Evolutionary conservation across 2,329 filamentous ascomycete genomes (phyloP).

Genomic region (Aspergillus luchuensis): DNA sequence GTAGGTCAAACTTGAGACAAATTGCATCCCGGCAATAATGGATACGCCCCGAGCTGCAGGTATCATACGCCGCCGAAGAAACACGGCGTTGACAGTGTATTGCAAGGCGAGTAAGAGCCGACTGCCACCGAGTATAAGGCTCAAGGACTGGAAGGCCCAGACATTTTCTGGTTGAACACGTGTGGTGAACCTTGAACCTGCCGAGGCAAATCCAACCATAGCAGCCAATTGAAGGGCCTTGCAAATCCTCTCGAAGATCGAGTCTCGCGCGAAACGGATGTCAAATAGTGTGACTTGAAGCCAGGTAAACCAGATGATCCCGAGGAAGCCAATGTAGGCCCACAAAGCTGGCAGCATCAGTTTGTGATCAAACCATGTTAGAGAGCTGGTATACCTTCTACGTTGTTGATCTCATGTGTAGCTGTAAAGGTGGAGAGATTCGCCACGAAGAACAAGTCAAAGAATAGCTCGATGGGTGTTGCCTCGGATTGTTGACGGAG

Average conservation of each 20-base stretch:
- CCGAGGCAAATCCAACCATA: slow-evolving; percentile 66
- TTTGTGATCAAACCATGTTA: background rate
- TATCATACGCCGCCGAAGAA: slow-evolving; percentile 32
- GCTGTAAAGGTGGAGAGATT: slow-evolving; percentile 66
- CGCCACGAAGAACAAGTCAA: slow-evolving; percentile 64
- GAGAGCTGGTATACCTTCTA: slow-evolving; percentile 33
- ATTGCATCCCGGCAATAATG: slow-evolving; percentile 33
- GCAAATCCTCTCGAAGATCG: slow-evolving; percentile 62
- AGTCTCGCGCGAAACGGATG: slow-evolving; percentile 66
- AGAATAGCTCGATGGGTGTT: slow-evolving; percentile 60
- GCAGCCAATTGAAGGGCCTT: slow-evolving; percentile 64
- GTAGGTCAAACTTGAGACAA: slow-evolving; percentile 31
- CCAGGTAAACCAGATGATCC: slow-evolving; percentile 70
- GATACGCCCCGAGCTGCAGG: slow-evolving; percentile 30
- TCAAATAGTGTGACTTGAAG: slow-evolving; percentile 65
- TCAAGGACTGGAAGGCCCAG: slow-evolving; percentile 49
- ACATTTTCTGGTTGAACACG: slow-evolving; percentile 43
- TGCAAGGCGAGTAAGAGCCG: slow-evolving; percentile 57
- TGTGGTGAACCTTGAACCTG: slow-evolving; percentile 52
- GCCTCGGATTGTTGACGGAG: slow-evolving; percentile 53
- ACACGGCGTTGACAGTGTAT: slow-evolving; percentile 48
- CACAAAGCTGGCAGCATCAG: slow-evolving; percentile 38
- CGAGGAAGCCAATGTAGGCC: slow-evolving; percentile 57
- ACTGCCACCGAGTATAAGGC: slow-evolving; percentile 53
- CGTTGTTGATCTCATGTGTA: slow-evolving; percentile 57